Conservation (phyloP, 1,284 basidiomycete genomes). For the Puccinia hordei region DNA sequence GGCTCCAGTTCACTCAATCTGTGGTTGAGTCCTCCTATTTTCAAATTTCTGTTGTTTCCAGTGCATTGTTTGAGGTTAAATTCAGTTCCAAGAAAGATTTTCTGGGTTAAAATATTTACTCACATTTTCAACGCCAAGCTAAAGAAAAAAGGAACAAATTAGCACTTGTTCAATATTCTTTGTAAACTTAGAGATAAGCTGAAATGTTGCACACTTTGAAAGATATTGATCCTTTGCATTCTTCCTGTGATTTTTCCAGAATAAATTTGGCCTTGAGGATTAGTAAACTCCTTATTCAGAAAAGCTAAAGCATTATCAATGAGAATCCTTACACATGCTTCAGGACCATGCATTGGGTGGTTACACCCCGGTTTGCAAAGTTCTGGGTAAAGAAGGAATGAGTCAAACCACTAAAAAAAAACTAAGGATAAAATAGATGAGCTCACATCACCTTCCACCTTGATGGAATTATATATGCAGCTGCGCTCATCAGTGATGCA, state of each 20-base stretch:
- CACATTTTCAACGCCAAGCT: slow-evolving; percentile 49
- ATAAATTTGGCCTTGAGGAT: background rate
- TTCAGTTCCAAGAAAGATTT: no score
- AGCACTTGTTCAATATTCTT: background rate
- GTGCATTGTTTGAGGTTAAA: background rate
- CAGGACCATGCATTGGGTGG: slow-evolving; percentile 48
- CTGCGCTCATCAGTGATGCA: slow-evolving; percentile 40
- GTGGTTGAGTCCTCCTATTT: slow-evolving; percentile 46
- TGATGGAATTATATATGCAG: slow-evolving; percentile 19
- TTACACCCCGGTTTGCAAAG: slow-evolving; percentile 34
- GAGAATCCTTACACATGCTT: slow-evolving; percentile 37
- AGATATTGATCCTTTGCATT: slow-evolving; percentile 46
- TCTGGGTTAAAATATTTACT: background rate
- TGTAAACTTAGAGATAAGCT: background rate
- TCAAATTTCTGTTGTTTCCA: slow-evolving; percentile 34
- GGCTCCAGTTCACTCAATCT: background rate
- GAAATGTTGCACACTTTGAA: slow-evolving; percentile 27
- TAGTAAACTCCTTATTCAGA: background rate
- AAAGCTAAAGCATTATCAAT: background rate
- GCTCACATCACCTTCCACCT: slow-evolving; percentile 46
- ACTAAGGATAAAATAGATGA: no score
- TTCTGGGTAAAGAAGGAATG: background rate
- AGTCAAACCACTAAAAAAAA: background rate
- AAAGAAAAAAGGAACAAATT: background rate
- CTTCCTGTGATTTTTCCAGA: background rate